phyloP scores from a whole-genome alignment of 1,284 basidiomycete species.

The Earliella scabrosa region DNA sequence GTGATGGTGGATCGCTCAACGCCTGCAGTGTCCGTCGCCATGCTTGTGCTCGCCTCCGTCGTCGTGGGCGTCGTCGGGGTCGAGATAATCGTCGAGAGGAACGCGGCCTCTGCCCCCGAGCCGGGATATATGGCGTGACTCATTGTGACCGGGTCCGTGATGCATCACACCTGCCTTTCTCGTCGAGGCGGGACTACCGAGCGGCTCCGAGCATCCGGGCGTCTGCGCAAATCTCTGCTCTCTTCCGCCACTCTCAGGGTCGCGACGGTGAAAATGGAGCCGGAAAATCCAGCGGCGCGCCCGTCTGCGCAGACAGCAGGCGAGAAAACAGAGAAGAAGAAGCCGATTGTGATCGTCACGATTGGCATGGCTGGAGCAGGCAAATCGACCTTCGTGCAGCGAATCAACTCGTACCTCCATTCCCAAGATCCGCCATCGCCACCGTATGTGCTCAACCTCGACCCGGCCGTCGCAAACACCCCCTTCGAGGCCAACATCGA shows the following conservation, averaged over 20 bases:
- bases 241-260: constrained; percentile 1
- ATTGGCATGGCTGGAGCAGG: constrained; percentile 97
- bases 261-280: constrained; percentile 14
- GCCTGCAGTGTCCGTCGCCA: constrained; percentile 7
- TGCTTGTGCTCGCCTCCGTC: constrained; percentile 3
- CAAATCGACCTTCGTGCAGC: constrained; percentile 96
- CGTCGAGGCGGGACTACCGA: background rate
- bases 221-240: background rate
- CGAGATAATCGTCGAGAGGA: constrained; percentile 16
- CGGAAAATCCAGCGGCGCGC: constrained; percentile 4
- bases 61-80: constrained; percentile 13
- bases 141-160: constrained; percentile 15
- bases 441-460: constrained; percentile 97
- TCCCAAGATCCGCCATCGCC: constrained; percentile 61
- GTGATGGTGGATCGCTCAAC: constrained; percentile 6
- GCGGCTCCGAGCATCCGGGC: background rate
- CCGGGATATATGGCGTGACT: constrained; percentile 12
- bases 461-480: constrained; percentile 91
- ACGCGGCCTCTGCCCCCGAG: constrained; percentile 12
- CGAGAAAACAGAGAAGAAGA: constrained; percentile 38
- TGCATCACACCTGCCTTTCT: constrained; percentile 18
- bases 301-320: constrained; percentile 4
- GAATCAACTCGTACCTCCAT: constrained; percentile 89
- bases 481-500: constrained; percentile 98
- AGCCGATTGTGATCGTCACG: constrained; percentile 83